A percentile compares a stretch with the other conserved stretches of the same genome.
These are phyloP conservation scores for Sarocladium kiliense DNA, from an alignment of 2,329 filamentous ascomycete species.

Conservation along the genomic window DNA sequence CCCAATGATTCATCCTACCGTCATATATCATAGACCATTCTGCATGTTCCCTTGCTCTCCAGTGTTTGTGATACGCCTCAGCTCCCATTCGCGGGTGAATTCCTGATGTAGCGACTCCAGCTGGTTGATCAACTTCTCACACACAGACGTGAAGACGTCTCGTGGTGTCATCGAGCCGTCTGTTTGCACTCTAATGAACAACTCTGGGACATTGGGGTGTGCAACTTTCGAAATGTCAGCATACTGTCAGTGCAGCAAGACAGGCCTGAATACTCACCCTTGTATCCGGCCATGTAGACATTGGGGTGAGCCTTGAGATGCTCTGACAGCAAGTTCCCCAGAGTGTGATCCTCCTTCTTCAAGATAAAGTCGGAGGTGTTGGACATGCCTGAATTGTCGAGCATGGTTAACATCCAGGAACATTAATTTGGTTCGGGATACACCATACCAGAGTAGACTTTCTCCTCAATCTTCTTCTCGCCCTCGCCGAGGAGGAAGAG, in stretches of 20 bases:
- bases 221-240: conserved; percentile 30
- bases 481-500: conserved; percentile 81
- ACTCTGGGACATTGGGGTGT: conserved; percentile 57
- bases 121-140: conserved; percentile 76
- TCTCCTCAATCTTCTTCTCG: conserved; percentile 90
- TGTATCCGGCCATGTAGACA: conserved; percentile 89
- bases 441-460: conserved; percentile 73
- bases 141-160: conserved; percentile 76
- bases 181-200: conserved; percentile 79
- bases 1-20: not conserved
- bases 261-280: conserved; percentile 49
- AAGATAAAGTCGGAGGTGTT: conserved; percentile 94
- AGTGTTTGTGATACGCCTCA: conserved; percentile 76
- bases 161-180: conserved; percentile 86
- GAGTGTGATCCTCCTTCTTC: conserved; percentile 94
- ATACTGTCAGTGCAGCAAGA: not conserved
- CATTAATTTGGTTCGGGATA: not conserved
- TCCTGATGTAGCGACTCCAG: conserved; percentile 76
- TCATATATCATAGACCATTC: conserved; percentile 20
- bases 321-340: conserved; percentile 83
- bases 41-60: conserved; percentile 49
- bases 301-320: conserved; percentile 80
- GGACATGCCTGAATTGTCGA: conserved; percentile 59
- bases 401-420: no score
- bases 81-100: conserved; percentile 88